Base-by-base conservation (phyloP, 768 basidiomycete species). In the Leccinum pellstonianum region DNA sequence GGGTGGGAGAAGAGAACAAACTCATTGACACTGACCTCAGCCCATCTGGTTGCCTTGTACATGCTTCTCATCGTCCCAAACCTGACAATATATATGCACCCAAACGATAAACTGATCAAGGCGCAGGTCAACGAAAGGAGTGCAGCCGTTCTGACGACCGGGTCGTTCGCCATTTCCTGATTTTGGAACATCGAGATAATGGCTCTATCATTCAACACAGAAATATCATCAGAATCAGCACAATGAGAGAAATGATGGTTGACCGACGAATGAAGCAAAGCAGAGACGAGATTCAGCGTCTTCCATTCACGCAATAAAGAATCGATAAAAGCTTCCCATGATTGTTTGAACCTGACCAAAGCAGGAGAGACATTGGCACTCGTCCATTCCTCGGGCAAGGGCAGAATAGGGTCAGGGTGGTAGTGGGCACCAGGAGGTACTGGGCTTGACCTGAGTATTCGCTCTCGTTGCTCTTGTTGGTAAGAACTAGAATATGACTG, bases 271-370 rank as follows among this genome's bases (percentile, higher is more conserved):
- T 76, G 73, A 4, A 83, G 73, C 21, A 91, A 70, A 7, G 86
- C 90, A 12, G 88, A 90, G 19, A 91, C 83, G 19, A 91, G 77
- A 64, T 91, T 91, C 46, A 83, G 66, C 6, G 88, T 90, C 75
- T 90, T 90, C 87, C 87, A 90, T 64, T 90, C 88, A 27, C 83
- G 79, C 62, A 83, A 60, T n/a, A 91, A 75, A 1, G 86, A 84
- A 56, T 88, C 86, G 11, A 90, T 80, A 63, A 91, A 90, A 0
- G 67, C 72, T 70, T 91, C 90, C 90, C 90, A 91, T 2, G 84
- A 80, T 7, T 68, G 63, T 62, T 80, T 81, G 77, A 92, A 92
- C 52, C 86, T 77, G 8, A 84, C 74, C 43, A 90, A 70, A 5
- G 88, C 82, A 5, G 86, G 87, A 0, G 87, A 82, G 4, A 86